Evolutionary conservation across 768 basidiomycete genomes (phyloP), one percentile per base, ranked within the genome.

Genomic region (Paxillus involutus): DNA sequence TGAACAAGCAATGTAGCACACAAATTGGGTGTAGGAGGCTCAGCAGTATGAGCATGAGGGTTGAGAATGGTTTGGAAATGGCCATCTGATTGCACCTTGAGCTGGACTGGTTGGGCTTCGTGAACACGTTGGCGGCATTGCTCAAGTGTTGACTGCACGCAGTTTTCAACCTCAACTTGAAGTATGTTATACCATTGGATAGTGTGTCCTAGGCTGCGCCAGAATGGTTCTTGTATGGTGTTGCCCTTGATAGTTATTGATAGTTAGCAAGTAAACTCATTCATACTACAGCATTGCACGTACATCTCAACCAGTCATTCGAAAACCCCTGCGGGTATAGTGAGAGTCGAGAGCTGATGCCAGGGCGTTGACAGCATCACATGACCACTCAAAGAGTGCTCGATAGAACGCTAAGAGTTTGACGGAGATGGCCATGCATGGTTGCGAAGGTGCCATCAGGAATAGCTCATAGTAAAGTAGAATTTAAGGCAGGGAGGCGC

Each of bases 321-420:
- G 49, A 26, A 33, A 49, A 61, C 70, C 73, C 7, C 29, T 8
- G 12, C 14, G 29, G 5, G 19, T 26, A 35, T 58, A 53, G 37
- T 58, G 41, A 47, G 39, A 19, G 11, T 37, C 16, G 36, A 48
- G 19, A 4, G 13, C 40, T 30, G 17, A 26, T 2, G 53, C 46
- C 10, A 47, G 16, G 5, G 17, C 17, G 49, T 71, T 44, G 52
- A 61, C 56, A 47, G 49, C 19, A 50, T 77, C 67, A 16, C 73
- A 75, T 0, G 75, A 73, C 0, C 62, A 56, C 50, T 75, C 67
- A 40, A 76, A 77, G 1, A 75, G 53, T 2, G 67, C 62, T 0
- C 44, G 49, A 49, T 73, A 75, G 48, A 75, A 73, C 1, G 69
- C 55, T 0, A 75, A 52, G 0, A 75, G 56, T 6, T 71, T 62